These are phyloP conservation scores for Talaromyces amestolkiae DNA, from an alignment of 2,329 filamentous ascomycete species.

Conservation along the genomic window DNA sequence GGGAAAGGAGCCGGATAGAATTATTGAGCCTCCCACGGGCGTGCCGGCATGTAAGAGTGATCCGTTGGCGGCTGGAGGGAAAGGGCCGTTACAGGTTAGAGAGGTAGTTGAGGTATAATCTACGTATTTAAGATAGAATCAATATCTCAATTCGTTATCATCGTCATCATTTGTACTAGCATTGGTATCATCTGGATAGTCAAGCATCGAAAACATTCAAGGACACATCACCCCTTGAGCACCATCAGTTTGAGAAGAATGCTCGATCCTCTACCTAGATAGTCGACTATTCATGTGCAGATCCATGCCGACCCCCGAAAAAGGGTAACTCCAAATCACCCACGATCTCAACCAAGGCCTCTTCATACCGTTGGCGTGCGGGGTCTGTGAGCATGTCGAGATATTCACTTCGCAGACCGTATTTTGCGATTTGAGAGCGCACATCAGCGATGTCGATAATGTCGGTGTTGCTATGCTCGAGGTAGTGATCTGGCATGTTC, in stretches of 20 bases:
- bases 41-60: constrained; percentile 27
- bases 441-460: neutral
- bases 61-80: constrained; percentile 1
- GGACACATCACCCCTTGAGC: neutral
- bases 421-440: neutral
- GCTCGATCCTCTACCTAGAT: neutral
- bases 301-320: neutral
- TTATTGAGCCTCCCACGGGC: constrained; percentile 27
- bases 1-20: constrained; percentile 22
- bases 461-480: neutral
- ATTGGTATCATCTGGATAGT: neutral
- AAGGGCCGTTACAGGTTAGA: constrained; percentile 9
- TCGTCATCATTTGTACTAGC: neutral
- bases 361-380: constrained; percentile 14
- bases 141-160: neutral
- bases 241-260: neutral
- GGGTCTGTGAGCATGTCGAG: neutral
- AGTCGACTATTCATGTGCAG: neutral
- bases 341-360: constrained; percentile 16
- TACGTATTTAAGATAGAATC: too few relatives aligned
- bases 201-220: neutral
- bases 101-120: neutral
- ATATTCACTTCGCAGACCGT: neutral
- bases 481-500: too few relatives aligned
- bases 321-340: constrained; percentile 15